A percentile compares a stretch with the other conserved stretches of the same genome.
Evolutionary conservation across 768 basidiomycete species (phyloP).

Genomic region (Russula ochroleuca): DNA sequence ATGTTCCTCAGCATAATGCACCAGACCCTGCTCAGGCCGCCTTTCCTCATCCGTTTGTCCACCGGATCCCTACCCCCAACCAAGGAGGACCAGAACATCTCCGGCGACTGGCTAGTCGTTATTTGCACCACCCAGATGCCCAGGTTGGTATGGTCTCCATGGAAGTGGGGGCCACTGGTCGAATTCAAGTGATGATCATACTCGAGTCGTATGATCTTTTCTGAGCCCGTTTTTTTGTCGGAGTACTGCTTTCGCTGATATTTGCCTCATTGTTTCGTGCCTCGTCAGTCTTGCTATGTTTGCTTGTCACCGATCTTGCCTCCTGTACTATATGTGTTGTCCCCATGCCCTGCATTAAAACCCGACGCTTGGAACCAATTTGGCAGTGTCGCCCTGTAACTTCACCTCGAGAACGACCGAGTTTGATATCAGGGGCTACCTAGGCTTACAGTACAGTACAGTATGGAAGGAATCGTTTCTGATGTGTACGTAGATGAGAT

Average conservation of each 20-base stretch:
- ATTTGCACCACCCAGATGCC: background rate
- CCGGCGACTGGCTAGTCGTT: background rate
- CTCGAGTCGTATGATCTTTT: background rate
- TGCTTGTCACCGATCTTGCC: too few species aligned
- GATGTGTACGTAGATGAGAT: too few species aligned
- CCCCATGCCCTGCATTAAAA: too few species aligned
- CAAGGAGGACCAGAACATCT: background rate
- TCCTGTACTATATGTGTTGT: background rate
- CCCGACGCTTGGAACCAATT: too few species aligned
- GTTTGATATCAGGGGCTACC: too few species aligned
- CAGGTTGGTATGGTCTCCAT: background rate
- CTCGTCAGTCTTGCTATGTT: too few species aligned
- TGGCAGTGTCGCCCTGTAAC: too few species aligned
- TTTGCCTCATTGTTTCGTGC: background rate
- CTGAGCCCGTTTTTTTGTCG: background rate
- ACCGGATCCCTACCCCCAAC: background rate
- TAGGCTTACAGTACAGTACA: too few species aligned
- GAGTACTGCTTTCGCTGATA: background rate
- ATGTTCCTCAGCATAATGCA: background rate
- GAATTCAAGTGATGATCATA: constrained; percentile 1
- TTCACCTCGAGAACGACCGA: too few species aligned
- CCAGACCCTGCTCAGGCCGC: background rate
- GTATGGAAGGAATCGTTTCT: too few species aligned
- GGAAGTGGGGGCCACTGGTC: background rate
- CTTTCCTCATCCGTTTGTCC: background rate